A percentile compares a stretch with the other conserved stretches of the same genome.
Conservation (phyloP, 306 rosid genomes). For the Begonia fuchsioides region DNA sequence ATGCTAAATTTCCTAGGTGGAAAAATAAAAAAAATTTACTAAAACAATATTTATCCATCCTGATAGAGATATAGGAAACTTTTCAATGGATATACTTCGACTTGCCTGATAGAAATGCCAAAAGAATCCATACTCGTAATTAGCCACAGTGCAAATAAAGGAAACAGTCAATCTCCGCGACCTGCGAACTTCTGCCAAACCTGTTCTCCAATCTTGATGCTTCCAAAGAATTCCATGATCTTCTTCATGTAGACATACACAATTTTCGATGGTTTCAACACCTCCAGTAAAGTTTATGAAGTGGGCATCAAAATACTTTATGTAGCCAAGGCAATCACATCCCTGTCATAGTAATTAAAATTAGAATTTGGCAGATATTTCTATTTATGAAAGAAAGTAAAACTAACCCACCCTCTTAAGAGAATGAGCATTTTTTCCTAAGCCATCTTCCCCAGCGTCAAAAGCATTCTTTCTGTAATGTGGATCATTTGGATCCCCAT, state of each 20-base stretch:
- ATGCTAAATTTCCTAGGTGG: too few relatives aligned
- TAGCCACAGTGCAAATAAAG: constrained; percentile 73
- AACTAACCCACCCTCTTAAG: constrained; percentile 48
- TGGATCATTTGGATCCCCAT: constrained; percentile 89
- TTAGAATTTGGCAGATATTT: constrained; percentile 2
- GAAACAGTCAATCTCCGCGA: constrained; percentile 65
- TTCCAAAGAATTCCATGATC: constrained; percentile 85
- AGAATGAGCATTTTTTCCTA: constrained; percentile 89
- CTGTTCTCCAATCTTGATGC: constrained; percentile 92
- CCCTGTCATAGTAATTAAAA: constrained; percentile 35
- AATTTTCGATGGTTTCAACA: constrained; percentile 61
- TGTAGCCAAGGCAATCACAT: constrained; percentile 80
- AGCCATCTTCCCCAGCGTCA: constrained; percentile 94
- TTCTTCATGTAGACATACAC: constrained; percentile 82
- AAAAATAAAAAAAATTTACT: too few relatives aligned
- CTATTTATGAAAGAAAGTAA: constrained; percentile 5
- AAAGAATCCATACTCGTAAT: constrained; percentile 80
- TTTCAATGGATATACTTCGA: constrained; percentile 3
- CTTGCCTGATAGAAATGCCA: constrained; percentile 92
- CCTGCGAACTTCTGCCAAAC: constrained; percentile 88
- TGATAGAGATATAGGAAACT: too few relatives aligned
- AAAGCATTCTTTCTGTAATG: constrained; percentile 92
- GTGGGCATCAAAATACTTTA: constrained; percentile 85
- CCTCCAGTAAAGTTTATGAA: constrained; percentile 79
- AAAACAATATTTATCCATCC: too few relatives aligned